These are phyloP conservation scores for Colletotrichum sp. DNA, from an alignment of 2,329 filamentous ascomycete genomes.

Conservation along the genomic window DNA sequence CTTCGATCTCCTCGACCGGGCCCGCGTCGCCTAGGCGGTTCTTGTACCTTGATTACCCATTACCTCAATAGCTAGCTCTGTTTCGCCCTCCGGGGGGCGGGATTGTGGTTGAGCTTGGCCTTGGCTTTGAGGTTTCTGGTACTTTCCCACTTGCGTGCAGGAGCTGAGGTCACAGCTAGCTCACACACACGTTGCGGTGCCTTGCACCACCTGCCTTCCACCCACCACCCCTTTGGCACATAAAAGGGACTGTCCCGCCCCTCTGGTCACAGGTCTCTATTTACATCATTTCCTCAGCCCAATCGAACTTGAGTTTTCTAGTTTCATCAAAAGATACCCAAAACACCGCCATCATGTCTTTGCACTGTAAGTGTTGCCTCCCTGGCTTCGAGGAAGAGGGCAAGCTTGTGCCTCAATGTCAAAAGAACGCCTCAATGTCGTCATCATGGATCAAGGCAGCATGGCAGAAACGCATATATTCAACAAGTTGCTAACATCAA, in stretches of 20 bases:
- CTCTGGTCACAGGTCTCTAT: not conserved
- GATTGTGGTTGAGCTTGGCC: not conserved
- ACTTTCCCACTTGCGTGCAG: not conserved
- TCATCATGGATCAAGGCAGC: not conserved
- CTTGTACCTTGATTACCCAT: not conserved
- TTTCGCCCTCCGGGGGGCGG: constrained; percentile 1
- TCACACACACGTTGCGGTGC: not conserved
- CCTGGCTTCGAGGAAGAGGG: not conserved
- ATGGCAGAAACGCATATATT: not conserved
- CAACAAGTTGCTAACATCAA: not conserved
- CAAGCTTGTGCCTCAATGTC: not conserved
- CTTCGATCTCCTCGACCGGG: constrained; percentile 11
- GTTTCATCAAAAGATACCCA: constrained; percentile 13
- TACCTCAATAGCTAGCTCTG: constrained; percentile 1
- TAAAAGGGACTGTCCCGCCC: constrained; percentile 19
- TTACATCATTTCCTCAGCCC: not conserved
- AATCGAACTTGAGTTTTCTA: constrained; percentile 10
- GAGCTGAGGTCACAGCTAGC: constrained; percentile 19
- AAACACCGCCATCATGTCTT: constrained; percentile 54
- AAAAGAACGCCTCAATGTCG: not conserved
- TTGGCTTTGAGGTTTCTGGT: not conserved
- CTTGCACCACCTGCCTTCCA: not conserved
- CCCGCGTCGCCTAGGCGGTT: not conserved
- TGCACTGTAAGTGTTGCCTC: constrained; percentile 55
- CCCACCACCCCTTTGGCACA: not conserved